Evolutionary conservation across 2,329 filamentous ascomycete genomes (phyloP), one percentile per base, ranked within the genome.

Genomic region (Aureobasidium sp.): DNA sequence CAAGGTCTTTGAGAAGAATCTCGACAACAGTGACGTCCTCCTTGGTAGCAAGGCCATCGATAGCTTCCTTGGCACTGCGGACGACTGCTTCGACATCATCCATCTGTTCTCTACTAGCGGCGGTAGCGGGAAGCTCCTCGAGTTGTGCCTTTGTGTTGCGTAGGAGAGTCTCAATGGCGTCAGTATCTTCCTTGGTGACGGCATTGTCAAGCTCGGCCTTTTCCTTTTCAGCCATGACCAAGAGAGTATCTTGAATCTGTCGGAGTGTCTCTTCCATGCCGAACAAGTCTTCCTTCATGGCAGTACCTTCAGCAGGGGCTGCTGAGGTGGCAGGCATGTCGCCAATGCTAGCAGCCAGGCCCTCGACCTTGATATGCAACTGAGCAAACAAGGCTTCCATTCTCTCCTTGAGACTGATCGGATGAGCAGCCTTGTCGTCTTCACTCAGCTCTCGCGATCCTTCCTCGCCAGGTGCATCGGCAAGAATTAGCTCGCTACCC

Each of bases 151-250:
- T 97, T 36, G 91, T 92, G 72, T 96, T 96, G 45, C 88, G 86
- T 14, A 97, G 81, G 53, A 97, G 86, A 0, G 89, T 95, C 74
- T 97, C 93, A 63, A 97, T 92, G 12, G 91, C 91, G 64, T 93
- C 86, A 0, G 92, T 90, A 68, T 97, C 92, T 67, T 96, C 91
- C 71, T 90, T 90, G 36, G 81, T 85, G 6, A 88, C 86, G 2
- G 80, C 73, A 41, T 86, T 84, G 52, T 82, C 79, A 1, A 71
- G 68, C 34, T 71, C 65, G 4, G 66, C 64, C 15, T 76, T 71
- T 62, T 73, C 61, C n/a, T 77, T 72, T 67, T 80, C 68, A 67
- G 80, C 69, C 63, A 84, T 71, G 29, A 77, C 77, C 62, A 80
- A 76, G n/a, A 89, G 78, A 9, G 82, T 80, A 12, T 80, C 81